A percentile compares a stretch with the other conserved stretches of the same genome.
These are phyloP conservation scores for Scalesia atractyloides DNA, from an alignment of 129 eudicot genomes.

Conservation along the genomic window DNA sequence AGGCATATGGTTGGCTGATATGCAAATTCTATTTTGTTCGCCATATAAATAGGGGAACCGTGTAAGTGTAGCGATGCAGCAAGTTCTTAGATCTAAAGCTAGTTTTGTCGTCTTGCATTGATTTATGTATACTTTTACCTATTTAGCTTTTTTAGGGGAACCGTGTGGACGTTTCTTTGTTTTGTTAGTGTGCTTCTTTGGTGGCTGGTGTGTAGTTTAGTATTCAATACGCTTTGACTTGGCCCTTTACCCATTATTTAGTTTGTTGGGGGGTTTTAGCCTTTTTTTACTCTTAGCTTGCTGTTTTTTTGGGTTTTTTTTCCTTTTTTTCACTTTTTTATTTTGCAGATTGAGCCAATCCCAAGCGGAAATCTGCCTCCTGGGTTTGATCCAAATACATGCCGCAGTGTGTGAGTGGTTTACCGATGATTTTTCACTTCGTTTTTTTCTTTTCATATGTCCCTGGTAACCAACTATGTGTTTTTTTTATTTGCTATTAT, in stretches of 20 bases:
- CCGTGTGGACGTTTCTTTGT: slow-evolving; percentile 17
- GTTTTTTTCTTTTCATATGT: slow-evolving; percentile 18
- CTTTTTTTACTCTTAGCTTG: slow-evolving; percentile 17
- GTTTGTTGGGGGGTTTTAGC: slow-evolving; percentile 24
- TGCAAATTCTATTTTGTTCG: slow-evolving; percentile 10
- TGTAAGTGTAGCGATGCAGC: slow-evolving; percentile 9
- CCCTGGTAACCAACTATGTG: slow-evolving; percentile 9
- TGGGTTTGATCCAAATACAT: slow-evolving; percentile 97
- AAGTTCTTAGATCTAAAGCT: background rate
- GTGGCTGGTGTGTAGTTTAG: slow-evolving; percentile 24
- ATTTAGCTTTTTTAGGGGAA: slow-evolving; percentile 12
- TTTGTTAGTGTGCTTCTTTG: slow-evolving; percentile 22
- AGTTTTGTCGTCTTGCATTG: slow-evolving; percentile 10
- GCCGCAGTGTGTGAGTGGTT: slow-evolving; percentile 99
- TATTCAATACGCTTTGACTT: slow-evolving; percentile 8
- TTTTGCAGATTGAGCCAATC: slow-evolving; percentile 96
- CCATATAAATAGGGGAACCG: background rate
- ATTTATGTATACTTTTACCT: slow-evolving; percentile 5
- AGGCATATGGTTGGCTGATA: slow-evolving; percentile 10
- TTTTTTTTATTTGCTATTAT: slow-evolving; percentile 10
- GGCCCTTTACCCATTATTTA: slow-evolving; percentile 17
- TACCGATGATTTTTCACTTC: slow-evolving; percentile 32
- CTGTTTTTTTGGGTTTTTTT: slow-evolving; percentile 17
- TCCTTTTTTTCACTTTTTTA: slow-evolving; percentile 40
- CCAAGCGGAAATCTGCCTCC: slow-evolving; percentile 99